phyloP scores from a whole-genome alignment of 768 basidiomycete genomes.

The Tylopilus felleus region DNA sequence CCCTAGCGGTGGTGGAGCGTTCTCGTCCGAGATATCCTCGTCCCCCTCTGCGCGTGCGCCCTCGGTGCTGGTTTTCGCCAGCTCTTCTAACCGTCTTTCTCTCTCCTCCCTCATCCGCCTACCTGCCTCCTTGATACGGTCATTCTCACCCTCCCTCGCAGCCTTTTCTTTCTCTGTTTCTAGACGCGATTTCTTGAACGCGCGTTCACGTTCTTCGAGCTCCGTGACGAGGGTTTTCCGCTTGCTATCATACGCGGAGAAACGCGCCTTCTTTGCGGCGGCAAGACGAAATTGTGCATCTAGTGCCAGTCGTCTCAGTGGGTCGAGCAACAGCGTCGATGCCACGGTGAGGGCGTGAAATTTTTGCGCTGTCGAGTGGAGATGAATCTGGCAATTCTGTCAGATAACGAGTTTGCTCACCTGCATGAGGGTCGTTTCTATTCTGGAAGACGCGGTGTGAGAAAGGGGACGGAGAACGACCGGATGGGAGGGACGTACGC shows the following conservation, averaged over 20 bases:
- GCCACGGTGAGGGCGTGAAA: conserved; percentile 84
- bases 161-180: conserved; percentile 61
- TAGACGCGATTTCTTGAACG: conserved; percentile 65
- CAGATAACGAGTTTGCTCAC: conserved; percentile 28
- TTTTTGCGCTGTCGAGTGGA: conserved; percentile 50
- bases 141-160: conserved; percentile 35
- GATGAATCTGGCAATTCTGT: neutral
- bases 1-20: conserved; percentile 61
- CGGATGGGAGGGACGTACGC: conserved; percentile 45
- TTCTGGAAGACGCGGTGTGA: conserved; percentile 45
- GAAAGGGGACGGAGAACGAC: conserved; percentile 10
- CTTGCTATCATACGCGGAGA: conserved; percentile 65
- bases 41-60: too few relatives aligned
- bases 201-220: conserved; percentile 73
- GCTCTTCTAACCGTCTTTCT: conserved; percentile 48
- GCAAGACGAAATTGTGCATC: conserved; percentile 76
- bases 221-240: conserved; percentile 73
- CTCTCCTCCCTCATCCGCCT: conserved; percentile 63
- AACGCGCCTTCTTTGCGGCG: conserved; percentile 67
- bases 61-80: conserved; percentile 41
- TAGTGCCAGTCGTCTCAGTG: conserved; percentile 70
- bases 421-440: conserved; percentile 76
- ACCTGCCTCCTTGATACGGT: conserved; percentile 41
- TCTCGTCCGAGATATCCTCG: conserved; percentile 35
- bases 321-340: conserved; percentile 78